Conservation (phyloP, 2,329 filamentous ascomycete species). For the Grosmannia penicillata region DNA sequence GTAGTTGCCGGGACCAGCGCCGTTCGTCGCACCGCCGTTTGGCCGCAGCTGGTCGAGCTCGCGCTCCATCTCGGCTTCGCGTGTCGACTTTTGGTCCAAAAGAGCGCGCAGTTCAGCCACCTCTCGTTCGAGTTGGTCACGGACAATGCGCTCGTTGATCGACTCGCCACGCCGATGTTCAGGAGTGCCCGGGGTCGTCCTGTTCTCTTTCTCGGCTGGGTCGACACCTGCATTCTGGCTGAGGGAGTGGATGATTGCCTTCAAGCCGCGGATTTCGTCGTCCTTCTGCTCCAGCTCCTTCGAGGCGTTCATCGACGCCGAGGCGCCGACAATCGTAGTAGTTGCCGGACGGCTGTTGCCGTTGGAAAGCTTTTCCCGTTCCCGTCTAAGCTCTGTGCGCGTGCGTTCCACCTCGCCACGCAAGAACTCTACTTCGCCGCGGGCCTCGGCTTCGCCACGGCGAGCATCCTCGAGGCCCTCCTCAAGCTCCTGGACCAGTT, state of each 20-base stretch:
- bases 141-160: conserved; percentile 39
- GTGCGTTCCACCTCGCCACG: conserved; percentile 89
- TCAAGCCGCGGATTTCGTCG: conserved; percentile 91
- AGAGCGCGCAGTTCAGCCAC: conserved; percentile 62
- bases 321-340: conserved; percentile 26
- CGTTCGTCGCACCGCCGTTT: conserved; percentile 16
- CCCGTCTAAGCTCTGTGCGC: conserved; percentile 71
- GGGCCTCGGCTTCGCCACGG: conserved; percentile 84
- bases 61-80: conserved; percentile 76
- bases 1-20: conserved; percentile 4
- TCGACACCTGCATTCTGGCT: conserved; percentile 56
- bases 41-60: conserved; percentile 57
- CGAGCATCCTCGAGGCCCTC: conserved; percentile 92
- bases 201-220: background rate
- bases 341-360: conserved; percentile 28
- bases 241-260: conserved; percentile 93
- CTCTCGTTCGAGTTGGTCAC: conserved; percentile 65
- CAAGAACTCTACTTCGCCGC: conserved; percentile 90
- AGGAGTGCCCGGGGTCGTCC: conserved; percentile 10
- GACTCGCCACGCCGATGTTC: conserved; percentile 33
- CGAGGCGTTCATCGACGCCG: conserved; percentile 25
- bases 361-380: conserved; percentile 50
- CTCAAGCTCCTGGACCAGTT: conserved; percentile 90
- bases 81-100: conserved; percentile 54
- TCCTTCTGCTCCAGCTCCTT: conserved; percentile 88